A percentile compares a stretch with the other conserved stretches of the same genome.
phyloP scores from a whole-genome alignment of 345 rosid genomes.

The Eucalyptus tenuipes region DNA sequence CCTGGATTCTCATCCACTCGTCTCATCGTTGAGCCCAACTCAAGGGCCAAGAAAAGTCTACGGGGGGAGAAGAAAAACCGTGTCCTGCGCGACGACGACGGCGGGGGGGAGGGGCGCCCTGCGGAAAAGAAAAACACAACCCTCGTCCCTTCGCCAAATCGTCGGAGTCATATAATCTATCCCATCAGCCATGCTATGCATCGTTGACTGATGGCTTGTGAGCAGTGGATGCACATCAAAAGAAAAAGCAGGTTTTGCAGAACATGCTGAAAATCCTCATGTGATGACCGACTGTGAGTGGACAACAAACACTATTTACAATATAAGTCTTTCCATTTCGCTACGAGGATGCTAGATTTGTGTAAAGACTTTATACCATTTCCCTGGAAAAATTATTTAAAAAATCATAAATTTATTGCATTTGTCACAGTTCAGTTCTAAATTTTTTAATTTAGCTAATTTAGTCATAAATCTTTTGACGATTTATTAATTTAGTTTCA shows the following conservation, averaged over 20 bases:
- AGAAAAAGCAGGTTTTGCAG: background rate
- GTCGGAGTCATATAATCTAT: background rate
- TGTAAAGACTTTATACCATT: background rate
- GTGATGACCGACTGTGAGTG: background rate
- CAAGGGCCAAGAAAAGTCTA: background rate
- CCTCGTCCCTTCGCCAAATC: background rate
- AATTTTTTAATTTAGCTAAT: background rate
- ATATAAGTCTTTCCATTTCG: background rate
- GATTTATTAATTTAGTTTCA: background rate
- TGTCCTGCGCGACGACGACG: background rate
- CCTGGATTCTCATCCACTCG: background rate
- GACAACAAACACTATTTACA: background rate
- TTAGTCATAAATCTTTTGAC: background rate
- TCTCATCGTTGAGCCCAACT: background rate
- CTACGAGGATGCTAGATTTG: background rate
- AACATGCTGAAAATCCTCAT: background rate
- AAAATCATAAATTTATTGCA: background rate
- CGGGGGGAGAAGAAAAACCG: background rate
- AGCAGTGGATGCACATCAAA: background rate
- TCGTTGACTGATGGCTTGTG: background rate
- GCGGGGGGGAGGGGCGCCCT: background rate
- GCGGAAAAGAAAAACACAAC: background rate
- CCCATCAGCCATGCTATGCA: background rate
- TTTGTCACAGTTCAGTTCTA: background rate
- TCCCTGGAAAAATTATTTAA: background rate